Base-by-base conservation (phyloP, 2,329 filamentous ascomycete genomes). In the Colletotrichum tropicale region DNA sequence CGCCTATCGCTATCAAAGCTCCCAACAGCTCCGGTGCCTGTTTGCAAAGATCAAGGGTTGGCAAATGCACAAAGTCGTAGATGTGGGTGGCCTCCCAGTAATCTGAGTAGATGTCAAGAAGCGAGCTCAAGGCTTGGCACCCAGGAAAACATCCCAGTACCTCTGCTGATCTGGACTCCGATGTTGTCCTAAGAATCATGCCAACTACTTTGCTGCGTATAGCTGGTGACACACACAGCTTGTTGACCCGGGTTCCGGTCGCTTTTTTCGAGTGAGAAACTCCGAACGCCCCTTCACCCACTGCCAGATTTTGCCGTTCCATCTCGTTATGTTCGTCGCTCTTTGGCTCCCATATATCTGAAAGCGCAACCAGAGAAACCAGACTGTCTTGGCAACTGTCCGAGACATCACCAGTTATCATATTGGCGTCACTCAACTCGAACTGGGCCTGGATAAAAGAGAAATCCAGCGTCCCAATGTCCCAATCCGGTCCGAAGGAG, bases 311-410 rank as follows among this genome's bases (percentile, higher is more conserved):
- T 3, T 13, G 26, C n/a, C 48, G 36, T 28, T 67, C 64, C 62
- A 67, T 61, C n/a, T 72, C 70, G 24, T 16, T 32, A 28, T 61
- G 67, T 16, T 61, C 62, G 12, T 24, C 26, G 15, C 26, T 58
- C n/a, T 48, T 34, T 9, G 70, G 64, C 13, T 72, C 62, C 64
- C 69, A 71, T 21, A 52, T 13, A 16, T 28, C 16, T 18, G 55
- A 58, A 26, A 58, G 55, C 26, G 13, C 26, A 30, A 12, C 43
- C 43, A 48, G 10, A 48, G 43, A 8, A 48, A 21, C n/a, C 3
- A 24, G 58, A 61, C 89, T 21, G 30, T n/a, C 28, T 34, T 61
- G 16, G 26, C 4, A 60, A 30, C 1, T 5, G 5, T 60, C 56
- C 1, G 16, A 60, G 18, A 32, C 56, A 30, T 60, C 43, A 21